phyloP scores from a whole-genome alignment of 2,329 filamentous ascomycete species.

The Pseudovirgaria hyperparasitica region DNA sequence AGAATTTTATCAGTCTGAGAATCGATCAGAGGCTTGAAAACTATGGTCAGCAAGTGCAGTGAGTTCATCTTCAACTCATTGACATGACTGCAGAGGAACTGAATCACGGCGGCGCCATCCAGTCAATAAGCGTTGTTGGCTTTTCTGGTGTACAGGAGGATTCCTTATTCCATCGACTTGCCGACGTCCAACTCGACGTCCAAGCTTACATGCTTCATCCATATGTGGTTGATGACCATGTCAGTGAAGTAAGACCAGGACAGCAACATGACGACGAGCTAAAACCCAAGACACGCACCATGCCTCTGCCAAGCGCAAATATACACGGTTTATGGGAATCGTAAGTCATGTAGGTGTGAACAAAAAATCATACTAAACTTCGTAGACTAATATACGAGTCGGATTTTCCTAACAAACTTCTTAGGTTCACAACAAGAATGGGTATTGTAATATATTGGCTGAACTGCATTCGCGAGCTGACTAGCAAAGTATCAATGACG shows the following conservation, averaged over 20 bases:
- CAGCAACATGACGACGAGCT: conserved; percentile 16
- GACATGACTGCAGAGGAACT: conserved; percentile 11
- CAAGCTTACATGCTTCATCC: conserved; percentile 28
- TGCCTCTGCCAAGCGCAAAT: conserved; percentile 24
- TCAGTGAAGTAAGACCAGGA: conserved; percentile 9
- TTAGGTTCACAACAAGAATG: conserved; percentile 29
- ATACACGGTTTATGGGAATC: conserved; percentile 33
- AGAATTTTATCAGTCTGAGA: conserved; percentile 19
- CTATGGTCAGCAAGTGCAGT: conserved; percentile 12
- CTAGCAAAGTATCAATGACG: conserved; percentile 22
- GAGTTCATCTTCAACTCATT: neutral
- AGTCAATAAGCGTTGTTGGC: conserved; percentile 25
- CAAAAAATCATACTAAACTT: neutral
- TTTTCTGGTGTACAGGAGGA: conserved; percentile 16
- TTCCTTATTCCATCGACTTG: conserved; percentile 13
- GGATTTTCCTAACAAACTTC: conserved; percentile 26
- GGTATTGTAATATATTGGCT: conserved; percentile 9
- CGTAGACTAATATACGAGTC: conserved; percentile 29
- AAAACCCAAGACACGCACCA: conserved; percentile 18
- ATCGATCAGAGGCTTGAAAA: conserved; percentile 20
- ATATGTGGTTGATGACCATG: conserved; percentile 11
- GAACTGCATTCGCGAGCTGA: too few relatives aligned
- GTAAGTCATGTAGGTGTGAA: conserved; percentile 9
- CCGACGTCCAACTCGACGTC: conserved; percentile 27
- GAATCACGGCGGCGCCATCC: conserved; percentile 16